Percentiles rank a stretch among this genome's conserved stretches.
Evolutionary conservation across 257 asterid species (phyloP).

Genomic region (Solanum ahanhuiri): DNA sequence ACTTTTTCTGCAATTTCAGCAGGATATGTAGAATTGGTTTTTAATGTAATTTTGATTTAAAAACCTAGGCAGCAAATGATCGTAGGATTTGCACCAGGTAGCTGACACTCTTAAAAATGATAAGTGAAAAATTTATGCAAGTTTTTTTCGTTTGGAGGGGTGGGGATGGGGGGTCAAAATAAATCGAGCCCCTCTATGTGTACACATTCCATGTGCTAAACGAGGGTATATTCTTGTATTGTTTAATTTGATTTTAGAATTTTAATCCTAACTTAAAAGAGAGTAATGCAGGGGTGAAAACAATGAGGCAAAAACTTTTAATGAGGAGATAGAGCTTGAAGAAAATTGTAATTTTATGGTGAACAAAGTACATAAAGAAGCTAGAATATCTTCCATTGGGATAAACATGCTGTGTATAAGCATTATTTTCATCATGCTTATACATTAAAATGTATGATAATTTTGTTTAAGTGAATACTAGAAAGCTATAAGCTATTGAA

Average conservation of each 20-base stretch:
- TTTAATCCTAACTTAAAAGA: not conserved
- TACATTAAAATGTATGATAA: not conserved
- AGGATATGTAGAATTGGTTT: not conserved
- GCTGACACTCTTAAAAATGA: not conserved
- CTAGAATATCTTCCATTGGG: not conserved
- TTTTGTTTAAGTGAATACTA: no score
- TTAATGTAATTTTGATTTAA: not conserved
- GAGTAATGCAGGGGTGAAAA: not conserved
- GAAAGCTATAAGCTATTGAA: no score
- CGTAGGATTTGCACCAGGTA: not conserved
- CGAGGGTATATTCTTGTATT: not conserved
- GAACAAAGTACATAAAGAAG: not conserved
- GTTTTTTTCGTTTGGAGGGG: not conserved
- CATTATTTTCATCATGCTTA: not conserved
- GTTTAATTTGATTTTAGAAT: not conserved
- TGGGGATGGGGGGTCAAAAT: not conserved
- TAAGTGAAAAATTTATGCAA: not conserved
- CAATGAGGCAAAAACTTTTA: not conserved
- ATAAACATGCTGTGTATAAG: not conserved
- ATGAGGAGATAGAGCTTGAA: no score
- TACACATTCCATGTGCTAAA: not conserved
- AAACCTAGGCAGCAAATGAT: not conserved
- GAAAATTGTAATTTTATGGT: not conserved
- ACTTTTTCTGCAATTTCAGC: not conserved
- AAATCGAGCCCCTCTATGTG: not conserved